These are phyloP conservation scores for Orbilia blumenaviensis DNA, from an alignment of 2,329 filamentous ascomycete genomes.

Conservation along the genomic window DNA sequence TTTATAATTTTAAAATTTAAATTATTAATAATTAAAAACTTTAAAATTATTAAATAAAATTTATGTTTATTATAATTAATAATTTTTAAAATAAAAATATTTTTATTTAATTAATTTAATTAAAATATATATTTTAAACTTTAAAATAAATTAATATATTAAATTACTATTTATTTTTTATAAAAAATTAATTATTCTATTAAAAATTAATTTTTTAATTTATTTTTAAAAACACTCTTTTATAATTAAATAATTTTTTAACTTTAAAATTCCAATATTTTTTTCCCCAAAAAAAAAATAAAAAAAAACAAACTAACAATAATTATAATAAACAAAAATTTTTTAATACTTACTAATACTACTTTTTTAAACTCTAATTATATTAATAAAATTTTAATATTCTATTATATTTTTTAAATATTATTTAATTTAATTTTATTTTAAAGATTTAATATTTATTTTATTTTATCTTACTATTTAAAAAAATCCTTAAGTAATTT, in stretches of 20 bases:
- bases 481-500: no score
- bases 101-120: neutral
- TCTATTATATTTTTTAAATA: no score
- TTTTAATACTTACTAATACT: no score
- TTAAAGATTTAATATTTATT: no score
- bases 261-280: no score
- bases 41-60: neutral
- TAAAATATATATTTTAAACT: neutral
- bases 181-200: neutral
- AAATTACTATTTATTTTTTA: neutral
- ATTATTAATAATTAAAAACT: neutral
- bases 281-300: no score
- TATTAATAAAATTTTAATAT: no score
- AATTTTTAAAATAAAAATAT: neutral
- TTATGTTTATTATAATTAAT: neutral
- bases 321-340: no score
- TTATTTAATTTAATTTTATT: no score
- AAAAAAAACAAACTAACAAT: no score
- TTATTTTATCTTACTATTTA: no score
- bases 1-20: neutral
- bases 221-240: neutral
- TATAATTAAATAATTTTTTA: neutral
- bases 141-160: neutral
- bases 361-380: no score
- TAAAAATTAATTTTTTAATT: neutral